A percentile compares a stretch with the other conserved stretches of the same genome.
Conservation (phyloP, 257 asterid genomes). For the Solanum tarijense region DNA sequence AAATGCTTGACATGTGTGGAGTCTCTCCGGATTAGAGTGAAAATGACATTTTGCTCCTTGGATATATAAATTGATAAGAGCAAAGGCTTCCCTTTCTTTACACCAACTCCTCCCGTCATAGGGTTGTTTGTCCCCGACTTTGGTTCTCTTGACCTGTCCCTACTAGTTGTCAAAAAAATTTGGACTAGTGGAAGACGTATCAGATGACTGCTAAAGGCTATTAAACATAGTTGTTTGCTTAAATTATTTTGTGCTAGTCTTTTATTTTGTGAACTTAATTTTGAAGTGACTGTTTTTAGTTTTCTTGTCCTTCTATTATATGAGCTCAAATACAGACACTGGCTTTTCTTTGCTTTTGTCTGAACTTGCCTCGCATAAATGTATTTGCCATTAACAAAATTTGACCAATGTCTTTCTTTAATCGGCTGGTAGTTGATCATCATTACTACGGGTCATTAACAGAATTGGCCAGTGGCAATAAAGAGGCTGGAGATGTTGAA, state of each 20-base stretch:
- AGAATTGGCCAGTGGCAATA: constrained; percentile 35
- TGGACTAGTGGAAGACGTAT: background rate
- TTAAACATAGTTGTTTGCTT: background rate
- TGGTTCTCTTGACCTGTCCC: background rate
- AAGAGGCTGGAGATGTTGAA: constrained; percentile 27
- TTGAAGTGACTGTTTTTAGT: background rate
- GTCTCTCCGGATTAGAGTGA: background rate
- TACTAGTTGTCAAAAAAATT: no score
- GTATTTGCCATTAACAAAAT: background rate
- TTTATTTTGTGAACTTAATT: background rate
- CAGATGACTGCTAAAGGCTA: background rate
- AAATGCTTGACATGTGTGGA: background rate
- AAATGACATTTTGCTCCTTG: background rate
- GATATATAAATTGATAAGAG: background rate
- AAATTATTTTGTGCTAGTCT: no score
- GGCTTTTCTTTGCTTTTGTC: background rate
- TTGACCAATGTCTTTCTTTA: background rate
- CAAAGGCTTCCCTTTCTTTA: background rate
- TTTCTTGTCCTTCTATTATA: no score
- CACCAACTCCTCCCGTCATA: background rate
- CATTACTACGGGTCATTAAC: constrained; percentile 52
- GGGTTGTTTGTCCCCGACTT: background rate
- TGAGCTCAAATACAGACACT: background rate
- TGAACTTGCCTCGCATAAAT: background rate
- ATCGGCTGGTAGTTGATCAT: constrained; percentile 79